Base-by-base conservation (phyloP, 164 flowering plant species). In the Vitis rupestris region DNA sequence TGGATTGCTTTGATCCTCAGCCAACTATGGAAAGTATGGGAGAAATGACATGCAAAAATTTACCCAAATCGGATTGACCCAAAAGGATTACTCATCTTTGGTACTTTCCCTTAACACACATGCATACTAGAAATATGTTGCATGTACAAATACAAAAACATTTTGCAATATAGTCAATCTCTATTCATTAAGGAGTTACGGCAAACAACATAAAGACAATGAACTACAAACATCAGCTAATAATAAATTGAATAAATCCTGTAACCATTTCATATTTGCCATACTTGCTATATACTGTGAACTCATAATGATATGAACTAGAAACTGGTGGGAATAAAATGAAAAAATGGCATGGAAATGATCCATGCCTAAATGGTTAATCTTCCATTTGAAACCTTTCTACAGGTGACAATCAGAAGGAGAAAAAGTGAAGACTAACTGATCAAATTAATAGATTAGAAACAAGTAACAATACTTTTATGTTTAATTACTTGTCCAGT, bases 401-500 rank as follows among this genome's bases (percentile, higher is more conserved):
- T 0, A 27, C 13, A 23, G 17, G 15, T 12, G 19, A 31, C 30
- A 17, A 10, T 37, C 7, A 55, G 54, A 30, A 62, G 55, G 1
- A 16, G 31, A 53, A 16, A 58, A 10, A 70, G 5, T 49, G 17
- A n/a, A 16, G 59, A 64, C 44, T 13, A 58, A 16, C 23, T 4
- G 3, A 51, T 16, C 19, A 49, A 71, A 69, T 14, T 27, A 67
- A 67, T 55, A 63, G 60, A 47, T 59, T 47, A 61, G 71, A 73
- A 78, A 77, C 56, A 74, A 75, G 80, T 76, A 79, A 77, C 12
- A 83, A 77, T 75, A 84, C 81, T 80, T 82, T 71, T 66, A 82
- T 71, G 74, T 75, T 56, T 17, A 81, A 75, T 92, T 94, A 94
- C 99, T 90, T 92, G 93, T 94, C 97, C 87, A 94, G 81, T 66